phyloP scores from a whole-genome alignment of 345 rosid species.

The Bruguiera parviflora region DNA sequence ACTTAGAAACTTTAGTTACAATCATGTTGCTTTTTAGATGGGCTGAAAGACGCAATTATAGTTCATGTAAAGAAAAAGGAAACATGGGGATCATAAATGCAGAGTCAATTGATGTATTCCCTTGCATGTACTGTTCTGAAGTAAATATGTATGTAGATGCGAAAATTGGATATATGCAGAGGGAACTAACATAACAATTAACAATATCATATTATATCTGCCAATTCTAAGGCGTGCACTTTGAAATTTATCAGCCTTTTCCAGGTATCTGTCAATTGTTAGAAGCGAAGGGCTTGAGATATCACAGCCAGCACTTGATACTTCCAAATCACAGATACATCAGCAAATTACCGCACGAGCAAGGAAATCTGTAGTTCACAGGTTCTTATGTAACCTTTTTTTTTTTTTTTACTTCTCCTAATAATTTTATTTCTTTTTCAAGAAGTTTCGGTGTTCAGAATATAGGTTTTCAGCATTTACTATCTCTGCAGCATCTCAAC shows the following conservation, averaged over 20 bases:
- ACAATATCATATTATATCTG: background rate
- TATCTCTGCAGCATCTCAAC: background rate
- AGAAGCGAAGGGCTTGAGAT: conserved; percentile 56
- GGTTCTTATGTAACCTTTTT: conserved; percentile 33
- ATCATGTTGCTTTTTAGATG: no score
- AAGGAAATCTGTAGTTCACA: conserved; percentile 54
- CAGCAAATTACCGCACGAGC: conserved; percentile 64
- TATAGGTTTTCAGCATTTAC: background rate
- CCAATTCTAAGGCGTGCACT: background rate
- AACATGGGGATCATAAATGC: no score
- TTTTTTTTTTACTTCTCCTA: background rate
- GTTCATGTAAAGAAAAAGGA: no score
- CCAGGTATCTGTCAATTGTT: conserved; percentile 52
- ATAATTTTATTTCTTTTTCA: background rate
- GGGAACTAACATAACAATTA: background rate
- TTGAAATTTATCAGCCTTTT: background rate
- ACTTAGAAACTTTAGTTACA: no score
- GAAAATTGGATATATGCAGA: background rate
- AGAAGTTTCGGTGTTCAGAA: background rate
- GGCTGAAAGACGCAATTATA: no score
- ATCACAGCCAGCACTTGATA: conserved; percentile 70
- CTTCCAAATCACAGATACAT: conserved; percentile 52
- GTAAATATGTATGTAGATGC: no score
- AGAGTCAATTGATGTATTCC: no score
- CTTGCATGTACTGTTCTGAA: no score